Evolutionary conservation across 2,329 filamentous ascomycete species (phyloP).

Genomic region (Cladorrhinum sp.): DNA sequence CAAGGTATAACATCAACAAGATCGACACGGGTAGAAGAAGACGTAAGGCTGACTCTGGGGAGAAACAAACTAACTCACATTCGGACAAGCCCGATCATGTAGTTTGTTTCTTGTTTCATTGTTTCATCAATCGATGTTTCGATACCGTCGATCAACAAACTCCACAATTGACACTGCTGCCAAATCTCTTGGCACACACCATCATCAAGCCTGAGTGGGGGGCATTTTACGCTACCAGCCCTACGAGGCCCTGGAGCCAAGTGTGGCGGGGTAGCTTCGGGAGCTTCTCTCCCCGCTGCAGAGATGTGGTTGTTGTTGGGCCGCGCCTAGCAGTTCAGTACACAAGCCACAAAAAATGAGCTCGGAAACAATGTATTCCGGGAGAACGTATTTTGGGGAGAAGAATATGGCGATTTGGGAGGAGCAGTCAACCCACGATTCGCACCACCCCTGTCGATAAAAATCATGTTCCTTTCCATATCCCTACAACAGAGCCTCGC

Average conservation of each 20-base stretch:
- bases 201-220: background rate
- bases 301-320: background rate
- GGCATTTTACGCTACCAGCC: background rate
- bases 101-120: background rate
- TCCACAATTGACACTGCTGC: background rate
- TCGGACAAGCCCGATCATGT: background rate
- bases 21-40: background rate
- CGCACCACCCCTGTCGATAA: background rate
- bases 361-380: slow-evolving; percentile 7
- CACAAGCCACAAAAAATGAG: slow-evolving; percentile 1
- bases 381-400: background rate
- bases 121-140: background rate
- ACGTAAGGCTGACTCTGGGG: slow-evolving; percentile 4
- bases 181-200: background rate
- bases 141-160: background rate
- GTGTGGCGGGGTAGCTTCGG: slow-evolving; percentile 1
- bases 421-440: too few species aligned
- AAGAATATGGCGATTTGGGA: too few species aligned
- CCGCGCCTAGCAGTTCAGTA: background rate
- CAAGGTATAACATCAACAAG: background rate
- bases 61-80: background rate
- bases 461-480: background rate
- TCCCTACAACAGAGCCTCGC: too few species aligned
- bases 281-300: slow-evolving; percentile 5
- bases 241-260: background rate